Evolutionary conservation across 176 grass and related monocot species (phyloP).

Genomic region (Aegilops umbellulata): DNA sequence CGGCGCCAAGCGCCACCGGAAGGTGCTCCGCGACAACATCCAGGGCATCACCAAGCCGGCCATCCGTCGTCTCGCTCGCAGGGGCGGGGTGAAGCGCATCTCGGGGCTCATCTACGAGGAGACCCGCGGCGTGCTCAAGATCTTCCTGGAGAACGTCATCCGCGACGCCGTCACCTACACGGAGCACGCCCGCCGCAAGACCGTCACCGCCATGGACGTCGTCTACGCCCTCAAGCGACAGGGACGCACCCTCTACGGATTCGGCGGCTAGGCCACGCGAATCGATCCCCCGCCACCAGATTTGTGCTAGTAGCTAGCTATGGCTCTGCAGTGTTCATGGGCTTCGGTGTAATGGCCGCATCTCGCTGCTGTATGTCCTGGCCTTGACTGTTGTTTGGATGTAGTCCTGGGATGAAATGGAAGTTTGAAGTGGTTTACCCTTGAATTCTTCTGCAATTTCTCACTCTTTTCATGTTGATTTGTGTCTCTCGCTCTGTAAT

Average conservation of each 20-base stretch:
- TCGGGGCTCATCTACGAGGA: not conserved
- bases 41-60: not conserved
- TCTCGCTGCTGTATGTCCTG: too few relatives aligned
- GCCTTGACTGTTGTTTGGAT: too few relatives aligned
- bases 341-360: too few relatives aligned
- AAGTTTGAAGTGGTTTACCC: too few relatives aligned
- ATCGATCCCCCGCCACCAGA: too few relatives aligned
- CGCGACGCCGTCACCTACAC: not conserved
- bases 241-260: not conserved
- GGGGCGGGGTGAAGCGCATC: not conserved
- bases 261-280: not conserved
- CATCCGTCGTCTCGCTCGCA: accelerated
- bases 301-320: too few relatives aligned
- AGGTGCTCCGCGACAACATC: not conserved
- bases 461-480: too few relatives aligned
- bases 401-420: too few relatives aligned
- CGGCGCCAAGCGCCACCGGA: slow-evolving; percentile 17
- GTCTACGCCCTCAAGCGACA: not conserved
- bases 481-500: too few relatives aligned
- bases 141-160: not conserved
- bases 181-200: not conserved
- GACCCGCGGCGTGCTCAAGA: not conserved
- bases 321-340: too few relatives aligned
- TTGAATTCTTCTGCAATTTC: too few relatives aligned
- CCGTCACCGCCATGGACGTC: not conserved